These are phyloP conservation scores for Helminthosporium solani DNA, from an alignment of 2,329 filamentous ascomycete species.

Conservation along the genomic window DNA sequence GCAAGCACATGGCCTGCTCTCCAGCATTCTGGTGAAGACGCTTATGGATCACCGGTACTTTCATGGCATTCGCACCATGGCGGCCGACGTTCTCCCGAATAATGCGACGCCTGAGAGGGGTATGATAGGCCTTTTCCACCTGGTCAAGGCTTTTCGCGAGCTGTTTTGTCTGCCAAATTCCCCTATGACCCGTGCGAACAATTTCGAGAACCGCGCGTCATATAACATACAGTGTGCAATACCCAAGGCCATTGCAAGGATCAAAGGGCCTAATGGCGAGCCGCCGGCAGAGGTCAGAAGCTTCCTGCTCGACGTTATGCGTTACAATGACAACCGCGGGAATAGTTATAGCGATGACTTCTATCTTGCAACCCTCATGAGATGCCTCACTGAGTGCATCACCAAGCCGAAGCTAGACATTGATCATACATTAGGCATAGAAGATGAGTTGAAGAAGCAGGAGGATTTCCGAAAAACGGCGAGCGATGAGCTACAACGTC, in stretches of 20 bases:
- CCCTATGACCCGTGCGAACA: slow-evolving; percentile 80
- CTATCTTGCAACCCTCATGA: slow-evolving; percentile 81
- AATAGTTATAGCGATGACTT: slow-evolving; percentile 88
- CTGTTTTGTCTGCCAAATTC: slow-evolving; percentile 82
- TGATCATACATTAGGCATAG: slow-evolving; percentile 42
- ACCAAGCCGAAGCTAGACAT: slow-evolving; percentile 30
- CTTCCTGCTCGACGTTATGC: slow-evolving; percentile 85
- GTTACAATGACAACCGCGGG: slow-evolving; percentile 91
- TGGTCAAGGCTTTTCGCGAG: slow-evolving; percentile 82
- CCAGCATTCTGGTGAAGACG: slow-evolving; percentile 85
- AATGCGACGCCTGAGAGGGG: slow-evolving; percentile 62
- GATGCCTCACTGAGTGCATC: slow-evolving; percentile 58
- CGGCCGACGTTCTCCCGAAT: slow-evolving; percentile 73
- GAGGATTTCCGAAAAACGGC: slow-evolving; percentile 57
- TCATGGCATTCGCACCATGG: slow-evolving; percentile 85
- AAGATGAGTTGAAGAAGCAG: slow-evolving; percentile 54
- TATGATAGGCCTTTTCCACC: slow-evolving; percentile 78
- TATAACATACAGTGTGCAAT: slow-evolving; percentile 87
- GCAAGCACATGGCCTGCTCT: slow-evolving; percentile 74
- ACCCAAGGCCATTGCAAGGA: slow-evolving; percentile 73
- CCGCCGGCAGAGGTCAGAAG: slow-evolving; percentile 77
- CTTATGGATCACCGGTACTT: slow-evolving; percentile 91
- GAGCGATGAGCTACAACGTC: slow-evolving; percentile 62
- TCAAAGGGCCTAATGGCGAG: slow-evolving; percentile 72
- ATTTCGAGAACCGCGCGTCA: slow-evolving; percentile 82